A percentile compares a stretch with the other conserved stretches of the same genome.
Evolutionary conservation across 148 eudicot species (phyloP).

Genomic region (Vaccinium macrocarpon): DNA sequence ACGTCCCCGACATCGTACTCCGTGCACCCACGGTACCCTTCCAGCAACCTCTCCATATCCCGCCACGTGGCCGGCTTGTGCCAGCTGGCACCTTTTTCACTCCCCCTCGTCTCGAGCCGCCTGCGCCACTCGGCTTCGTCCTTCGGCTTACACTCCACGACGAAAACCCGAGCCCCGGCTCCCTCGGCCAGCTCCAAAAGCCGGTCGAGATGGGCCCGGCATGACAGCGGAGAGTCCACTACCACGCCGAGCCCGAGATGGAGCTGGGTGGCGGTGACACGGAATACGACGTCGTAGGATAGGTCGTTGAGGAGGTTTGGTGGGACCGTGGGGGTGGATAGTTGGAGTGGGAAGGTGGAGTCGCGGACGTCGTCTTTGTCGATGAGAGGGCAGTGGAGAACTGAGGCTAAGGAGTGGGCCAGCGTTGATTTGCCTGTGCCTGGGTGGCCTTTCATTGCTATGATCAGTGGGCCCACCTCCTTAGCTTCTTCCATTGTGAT

Average conservation of each 20-base stretch:
- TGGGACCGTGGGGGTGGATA: conserved; percentile 9
- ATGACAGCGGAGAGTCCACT: conserved; percentile 73
- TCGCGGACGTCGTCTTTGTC: conserved; percentile 78
- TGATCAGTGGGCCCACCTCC: background rate
- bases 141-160: conserved; percentile 21
- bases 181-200: conserved; percentile 30
- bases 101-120: conserved; percentile 31
- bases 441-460: conserved; percentile 25
- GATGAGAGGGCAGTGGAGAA: conserved; percentile 52
- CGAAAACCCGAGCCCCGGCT: conserved; percentile 27
- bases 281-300: conserved; percentile 61
- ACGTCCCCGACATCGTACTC: conserved; percentile 67
- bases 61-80: conserved; percentile 75
- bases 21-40: conserved; percentile 57
- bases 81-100: conserved; percentile 39
- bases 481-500: background rate
- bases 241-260: conserved; percentile 55
- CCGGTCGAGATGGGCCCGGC: conserved; percentile 45
- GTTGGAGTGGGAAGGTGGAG: conserved; percentile 34
- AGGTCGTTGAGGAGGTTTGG: conserved; percentile 48
- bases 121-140: conserved; percentile 45
- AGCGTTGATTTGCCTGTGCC: conserved; percentile 75
- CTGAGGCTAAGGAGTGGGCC: conserved; percentile 54
- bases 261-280: conserved; percentile 47
- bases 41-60: conserved; percentile 56